These are phyloP conservation scores for Penicillium arizonense DNA, from an alignment of 495 filamentous ascomycete species.

Conservation along the genomic window DNA sequence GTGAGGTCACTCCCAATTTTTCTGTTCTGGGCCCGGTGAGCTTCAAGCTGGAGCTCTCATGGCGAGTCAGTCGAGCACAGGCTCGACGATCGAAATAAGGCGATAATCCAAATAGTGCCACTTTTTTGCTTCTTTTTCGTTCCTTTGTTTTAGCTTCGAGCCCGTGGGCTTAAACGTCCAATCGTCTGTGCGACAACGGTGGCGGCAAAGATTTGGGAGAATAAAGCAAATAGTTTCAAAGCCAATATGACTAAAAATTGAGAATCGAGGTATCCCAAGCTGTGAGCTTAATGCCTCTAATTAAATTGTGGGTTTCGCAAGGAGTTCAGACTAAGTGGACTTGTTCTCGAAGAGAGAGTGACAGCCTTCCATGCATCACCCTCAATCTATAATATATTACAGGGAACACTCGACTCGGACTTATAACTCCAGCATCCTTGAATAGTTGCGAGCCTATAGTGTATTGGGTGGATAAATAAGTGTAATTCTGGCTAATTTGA, in stretches of 20 bases:
- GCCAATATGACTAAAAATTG: conserved; percentile 2
- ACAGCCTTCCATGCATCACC: conserved; percentile 35
- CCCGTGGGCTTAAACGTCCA: conserved; percentile 5
- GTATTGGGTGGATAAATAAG: neutral
- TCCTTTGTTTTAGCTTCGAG: neutral
- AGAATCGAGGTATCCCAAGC: neutral
- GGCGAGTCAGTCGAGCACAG: neutral
- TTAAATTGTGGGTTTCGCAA: neutral
- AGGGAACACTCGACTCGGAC: neutral
- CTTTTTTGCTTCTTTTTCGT: neutral
- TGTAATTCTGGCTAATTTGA: neutral
- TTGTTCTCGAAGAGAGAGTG: conserved; percentile 25
- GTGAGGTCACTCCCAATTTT: neutral
- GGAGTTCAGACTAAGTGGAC: neutral
- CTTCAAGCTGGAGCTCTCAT: neutral
- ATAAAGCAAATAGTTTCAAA: conserved; percentile 1
- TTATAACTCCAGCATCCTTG: conserved; percentile 1
- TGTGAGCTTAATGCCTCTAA: neutral
- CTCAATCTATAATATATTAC: conserved; percentile 3
- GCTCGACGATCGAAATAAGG: neutral
- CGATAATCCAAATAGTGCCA: conserved; percentile 5
- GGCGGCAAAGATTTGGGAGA: conserved; percentile 7
- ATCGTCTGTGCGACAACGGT: conserved; percentile 17
- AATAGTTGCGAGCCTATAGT: neutral
- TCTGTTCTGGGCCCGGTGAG: neutral